Base-by-base conservation (phyloP, 2,329 filamentous ascomycete species). In the Orbilia brochopaga region DNA sequence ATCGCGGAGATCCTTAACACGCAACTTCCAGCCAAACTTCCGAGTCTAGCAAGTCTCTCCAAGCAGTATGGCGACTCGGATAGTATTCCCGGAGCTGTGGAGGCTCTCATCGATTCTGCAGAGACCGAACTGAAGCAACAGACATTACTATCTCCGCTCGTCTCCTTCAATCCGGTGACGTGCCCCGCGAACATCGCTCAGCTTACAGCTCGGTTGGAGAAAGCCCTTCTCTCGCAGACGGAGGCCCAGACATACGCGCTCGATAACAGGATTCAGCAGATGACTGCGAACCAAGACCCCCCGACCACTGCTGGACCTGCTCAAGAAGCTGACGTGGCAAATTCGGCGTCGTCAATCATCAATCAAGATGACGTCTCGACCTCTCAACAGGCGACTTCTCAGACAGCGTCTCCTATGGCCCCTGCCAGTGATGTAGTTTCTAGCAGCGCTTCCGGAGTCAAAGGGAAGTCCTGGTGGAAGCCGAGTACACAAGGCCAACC, bases 1-100 rank as follows among this genome's bases (percentile, higher is more conserved):
- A 48, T 72, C 7, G 67, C 44, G 0, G 42, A 37, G 21, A 35
- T 65, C 15, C 55, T 65, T 0, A 21, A 46, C 6, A 57, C 44
- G 3, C 35, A 60, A 17, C 50, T 59, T 5, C 67, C 60, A 8
- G 21, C 27, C 1, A 32, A 32, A 21, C 51, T 57, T 7, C 61
- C 61, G 6, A 48, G 24, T 42, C 11, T 64, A 27, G 40, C 24
- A 2, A 37, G 13, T 11, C 51, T 55, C 23, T 37, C 8, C 10
- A 40, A 55, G 13, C 6, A 8, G n/a, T 23, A 46, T 8, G 21
- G n/a, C 24, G 13, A 35, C n/a, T 17, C 4, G 3, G 51, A 24
- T 37, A 27, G 23, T 5, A 23, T 48, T 1, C 19, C 24, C 4
- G 37, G 21, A 5, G 51, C 37, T 4, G 21, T 55, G 2, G 35